Evolutionary conservation across 768 basidiomycete species (phyloP).

Genomic region (Phlebiopsis gigantea): DNA sequence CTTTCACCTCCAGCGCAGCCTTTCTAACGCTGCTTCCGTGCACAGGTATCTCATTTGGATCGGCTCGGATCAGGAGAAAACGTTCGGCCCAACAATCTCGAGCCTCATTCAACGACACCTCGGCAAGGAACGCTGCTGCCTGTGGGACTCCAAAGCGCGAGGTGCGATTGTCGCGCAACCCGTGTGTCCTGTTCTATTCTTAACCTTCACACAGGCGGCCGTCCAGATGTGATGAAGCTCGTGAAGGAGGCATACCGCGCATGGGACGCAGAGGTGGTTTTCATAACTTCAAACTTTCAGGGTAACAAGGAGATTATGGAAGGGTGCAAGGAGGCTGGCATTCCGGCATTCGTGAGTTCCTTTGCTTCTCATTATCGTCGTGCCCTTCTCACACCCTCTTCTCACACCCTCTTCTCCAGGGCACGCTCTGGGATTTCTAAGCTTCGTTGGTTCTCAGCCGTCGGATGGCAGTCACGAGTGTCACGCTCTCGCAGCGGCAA

Average conservation of each 20-base stretch:
- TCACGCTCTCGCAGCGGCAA: not conserved
- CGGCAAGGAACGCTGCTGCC: slow-evolving; percentile 31
- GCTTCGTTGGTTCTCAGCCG: not conserved
- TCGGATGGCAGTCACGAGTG: not conserved
- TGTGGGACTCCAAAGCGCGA: slow-evolving; percentile 38
- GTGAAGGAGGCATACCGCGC: slow-evolving; percentile 31
- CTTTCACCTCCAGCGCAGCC: not conserved
- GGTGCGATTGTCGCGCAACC: slow-evolving; percentile 17
- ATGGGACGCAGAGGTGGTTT: slow-evolving; percentile 37
- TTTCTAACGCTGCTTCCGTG: not conserved
- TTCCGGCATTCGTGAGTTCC: slow-evolving; percentile 32
- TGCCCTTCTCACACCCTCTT: slow-evolving; percentile 6
- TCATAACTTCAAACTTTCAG: slow-evolving; percentile 37
- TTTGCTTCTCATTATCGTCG: not conserved
- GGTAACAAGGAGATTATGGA: slow-evolving; percentile 40
- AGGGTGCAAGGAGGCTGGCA: slow-evolving; percentile 31
- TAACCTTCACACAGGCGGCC: slow-evolving; percentile 22
- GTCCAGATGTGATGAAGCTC: slow-evolving; percentile 35
- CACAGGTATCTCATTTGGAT: slow-evolving; percentile 38
- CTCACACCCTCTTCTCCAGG: slow-evolving; percentile 14
- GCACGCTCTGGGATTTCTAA: slow-evolving; percentile 36
- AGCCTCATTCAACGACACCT: slow-evolving; percentile 35
- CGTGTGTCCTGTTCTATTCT: not conserved
- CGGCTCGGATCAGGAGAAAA: slow-evolving; percentile 40
- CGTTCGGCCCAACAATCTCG: slow-evolving; percentile 38